A percentile compares a stretch with the other conserved stretches of the same genome.
These are phyloP conservation scores for Mycena sp. DNA, from an alignment of 1,284 basidiomycete species.

Conservation along the genomic window DNA sequence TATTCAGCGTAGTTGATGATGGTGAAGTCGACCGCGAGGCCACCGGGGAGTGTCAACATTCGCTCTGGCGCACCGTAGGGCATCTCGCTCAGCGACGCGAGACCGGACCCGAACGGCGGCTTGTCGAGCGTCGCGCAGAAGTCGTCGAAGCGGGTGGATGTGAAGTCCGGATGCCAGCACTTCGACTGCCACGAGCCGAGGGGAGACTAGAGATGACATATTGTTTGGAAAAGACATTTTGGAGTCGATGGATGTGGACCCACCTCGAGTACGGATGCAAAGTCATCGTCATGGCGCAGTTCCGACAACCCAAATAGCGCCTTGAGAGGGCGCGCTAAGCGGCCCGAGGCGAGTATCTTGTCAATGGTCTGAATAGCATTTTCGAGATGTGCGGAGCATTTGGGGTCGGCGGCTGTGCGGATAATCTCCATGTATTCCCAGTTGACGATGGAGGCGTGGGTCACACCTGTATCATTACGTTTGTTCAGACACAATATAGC, in stretches of 20 bases:
- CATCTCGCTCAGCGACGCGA: slow-evolving; percentile 40
- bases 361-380: slow-evolving; percentile 74
- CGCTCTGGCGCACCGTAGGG: slow-evolving; percentile 55
- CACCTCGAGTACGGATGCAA: slow-evolving; percentile 74
- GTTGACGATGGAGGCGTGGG: slow-evolving; percentile 76
- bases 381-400: slow-evolving; percentile 78
- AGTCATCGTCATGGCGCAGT: slow-evolving; percentile 81
- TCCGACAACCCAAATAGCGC: slow-evolving; percentile 76
- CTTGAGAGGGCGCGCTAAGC: slow-evolving; percentile 64
- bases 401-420: slow-evolving; percentile 74
- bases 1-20: slow-evolving; percentile 83
- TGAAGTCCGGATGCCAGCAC: slow-evolving; percentile 80
- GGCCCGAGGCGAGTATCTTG: slow-evolving; percentile 57
- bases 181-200: slow-evolving; percentile 59
- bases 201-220: slow-evolving; percentile 50
- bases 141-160: slow-evolving; percentile 69
- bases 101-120: slow-evolving; percentile 47
- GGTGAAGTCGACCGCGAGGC: slow-evolving; percentile 61
- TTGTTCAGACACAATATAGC: background rate
- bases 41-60: slow-evolving; percentile 53
- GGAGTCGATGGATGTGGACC: slow-evolving; percentile 15
- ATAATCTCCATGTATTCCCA: slow-evolving; percentile 94
- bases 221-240: too few relatives aligned
- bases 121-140: slow-evolving; percentile 75
- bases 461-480: slow-evolving; percentile 58